Evolutionary conservation across 2,329 filamentous ascomycete species (phyloP).

Genomic region (Pestalotiopsis sp.): DNA sequence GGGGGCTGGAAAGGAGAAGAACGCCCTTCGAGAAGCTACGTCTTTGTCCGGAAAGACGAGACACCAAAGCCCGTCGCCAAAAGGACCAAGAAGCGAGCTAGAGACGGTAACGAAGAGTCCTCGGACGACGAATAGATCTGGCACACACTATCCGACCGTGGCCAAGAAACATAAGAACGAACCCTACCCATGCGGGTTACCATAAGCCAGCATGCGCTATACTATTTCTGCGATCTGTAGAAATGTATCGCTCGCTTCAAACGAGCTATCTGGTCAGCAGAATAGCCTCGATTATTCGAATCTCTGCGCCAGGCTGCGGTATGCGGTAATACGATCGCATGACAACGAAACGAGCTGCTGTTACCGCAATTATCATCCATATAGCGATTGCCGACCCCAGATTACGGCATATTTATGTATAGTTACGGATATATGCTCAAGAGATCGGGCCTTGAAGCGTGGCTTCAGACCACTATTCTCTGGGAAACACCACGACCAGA

Average conservation of each 20-base stretch:
- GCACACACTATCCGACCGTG: neutral
- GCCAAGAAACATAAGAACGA: neutral
- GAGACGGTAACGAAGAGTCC: constrained; percentile 29
- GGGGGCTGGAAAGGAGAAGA: constrained; percentile 56
- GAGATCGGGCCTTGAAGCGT: too few relatives aligned
- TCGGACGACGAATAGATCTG: constrained; percentile 28
- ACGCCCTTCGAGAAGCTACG: constrained; percentile 58
- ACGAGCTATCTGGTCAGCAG: neutral
- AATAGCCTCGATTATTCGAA: too few relatives aligned
- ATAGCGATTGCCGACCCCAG: too few relatives aligned
- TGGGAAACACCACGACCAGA: too few relatives aligned
- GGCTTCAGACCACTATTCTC: too few relatives aligned
- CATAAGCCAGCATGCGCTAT: neutral
- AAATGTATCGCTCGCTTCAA: neutral
- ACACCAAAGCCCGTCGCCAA: constrained; percentile 26
- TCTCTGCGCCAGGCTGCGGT: too few relatives aligned
- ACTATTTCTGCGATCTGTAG: too few relatives aligned
- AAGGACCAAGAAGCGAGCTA: constrained; percentile 32
- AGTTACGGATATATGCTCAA: too few relatives aligned
- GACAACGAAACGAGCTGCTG: too few relatives aligned
- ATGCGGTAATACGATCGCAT: too few relatives aligned
- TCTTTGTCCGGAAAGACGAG: constrained; percentile 64
- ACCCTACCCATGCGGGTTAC: neutral
- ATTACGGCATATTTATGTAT: too few relatives aligned
- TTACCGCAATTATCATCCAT: too few relatives aligned